Evolutionary conservation across 2,329 filamentous ascomycete species (phyloP), one percentile per base, ranked within the genome.

Genomic region (Hymenoscyphus salicellus): DNA sequence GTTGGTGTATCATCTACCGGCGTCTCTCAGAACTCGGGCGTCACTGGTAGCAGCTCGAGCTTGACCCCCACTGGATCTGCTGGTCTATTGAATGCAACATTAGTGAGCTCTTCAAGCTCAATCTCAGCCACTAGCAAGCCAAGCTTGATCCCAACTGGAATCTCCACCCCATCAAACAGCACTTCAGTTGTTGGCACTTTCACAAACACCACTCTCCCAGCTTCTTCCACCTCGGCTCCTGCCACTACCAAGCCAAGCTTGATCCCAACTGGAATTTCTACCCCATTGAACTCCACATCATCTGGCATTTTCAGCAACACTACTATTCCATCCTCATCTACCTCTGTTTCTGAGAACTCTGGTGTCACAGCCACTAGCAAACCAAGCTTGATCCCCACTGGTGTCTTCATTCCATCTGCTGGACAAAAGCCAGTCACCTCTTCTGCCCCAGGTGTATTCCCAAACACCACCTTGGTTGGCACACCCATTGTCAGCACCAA

Each of bases 1-100:
- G 78, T n/a, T n/a, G 23, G 23, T 11, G 14, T 14, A 38, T 17
- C 36, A 38, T 38, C 36, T 26, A 5, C 46, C n/a, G 26, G 20
- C n/a, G 46, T 52, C 23, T 52, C 46, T 14, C 46, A 26, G 23
- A 52, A 52, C 46, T 26, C 46, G 1, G 46, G 46, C 11, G 46
- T 14, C 46, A 26, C 46, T 52, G 46, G 20, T 5, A 26, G n/a
- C 46, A 52, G 46, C 46, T 38, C 36, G 14, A 38, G 36, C 36
- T 23, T 52, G n/a, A 14, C 26, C 10, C 46, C 46, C 10, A 26
- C 46, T 26, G 20, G 20, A 26, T 52, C 20, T 20, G 2, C 20
- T 14, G 20, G 43, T 10, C 46, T 26, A 3, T 20, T 23, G 20
- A 23, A 23, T 26, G 23, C 23, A 23, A 52, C 46, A 3, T 52